Percentiles rank a stretch among this genome's conserved stretches.
Evolutionary conservation across 139 green algal species (phyloP).

Genomic region (Coccomyxa sp.): DNA sequence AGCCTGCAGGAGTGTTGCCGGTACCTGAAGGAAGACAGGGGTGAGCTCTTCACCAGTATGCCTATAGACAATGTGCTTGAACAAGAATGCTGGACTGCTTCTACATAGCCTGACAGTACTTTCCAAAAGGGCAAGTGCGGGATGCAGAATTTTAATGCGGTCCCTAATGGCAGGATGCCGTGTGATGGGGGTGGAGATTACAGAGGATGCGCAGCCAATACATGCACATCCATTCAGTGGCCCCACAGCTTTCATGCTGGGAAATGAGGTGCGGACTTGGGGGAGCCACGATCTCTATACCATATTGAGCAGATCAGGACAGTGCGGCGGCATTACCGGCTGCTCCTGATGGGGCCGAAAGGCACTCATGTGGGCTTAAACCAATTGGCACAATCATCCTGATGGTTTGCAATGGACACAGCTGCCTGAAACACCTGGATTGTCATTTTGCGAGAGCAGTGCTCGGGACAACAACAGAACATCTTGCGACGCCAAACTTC

Average conservation of each 20-base stretch:
- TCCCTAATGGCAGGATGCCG: slow-evolving; percentile 38
- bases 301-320: not conserved
- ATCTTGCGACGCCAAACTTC: not conserved
- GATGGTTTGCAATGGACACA: not conserved
- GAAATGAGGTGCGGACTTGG: slow-evolving; percentile 71
- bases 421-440: not conserved
- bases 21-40: slow-evolving; percentile 36
- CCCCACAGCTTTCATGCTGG: slow-evolving; percentile 85
- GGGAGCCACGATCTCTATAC: no score
- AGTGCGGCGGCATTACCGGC: not conserved
- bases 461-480: not conserved
- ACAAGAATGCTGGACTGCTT: not conserved
- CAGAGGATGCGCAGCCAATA: slow-evolving; percentile 58
- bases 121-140: not conserved
- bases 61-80: not conserved
- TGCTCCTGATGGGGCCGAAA: no score
- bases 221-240: slow-evolving; percentile 73
- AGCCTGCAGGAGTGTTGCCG: slow-evolving; percentile 63
- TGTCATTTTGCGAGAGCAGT: no score
- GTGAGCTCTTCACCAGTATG: slow-evolving; percentile 13
- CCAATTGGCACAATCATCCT: not conserved
- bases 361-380: not conserved
- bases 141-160: not conserved
- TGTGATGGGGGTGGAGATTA: slow-evolving; percentile 89
- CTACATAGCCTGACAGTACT: not conserved